phyloP scores from a whole-genome alignment of 192 early-diverging fungal genomes.

The Dispira simplex region DNA sequence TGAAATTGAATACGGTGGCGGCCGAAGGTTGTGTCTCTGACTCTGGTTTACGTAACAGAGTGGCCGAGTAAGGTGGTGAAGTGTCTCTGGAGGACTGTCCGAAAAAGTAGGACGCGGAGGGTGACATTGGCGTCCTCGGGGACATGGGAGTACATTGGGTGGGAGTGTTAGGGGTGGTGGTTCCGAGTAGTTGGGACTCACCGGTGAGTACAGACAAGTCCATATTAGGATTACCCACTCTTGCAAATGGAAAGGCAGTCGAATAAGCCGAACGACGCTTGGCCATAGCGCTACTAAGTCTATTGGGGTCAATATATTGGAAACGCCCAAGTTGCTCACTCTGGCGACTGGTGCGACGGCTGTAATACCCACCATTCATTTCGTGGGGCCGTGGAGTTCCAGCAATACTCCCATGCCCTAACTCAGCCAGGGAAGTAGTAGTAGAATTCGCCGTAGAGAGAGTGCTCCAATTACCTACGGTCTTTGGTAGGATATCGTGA shows the following conservation, averaged over 20 bases:
- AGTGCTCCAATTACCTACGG: neutral
- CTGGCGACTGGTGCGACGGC: neutral
- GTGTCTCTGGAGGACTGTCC: neutral
- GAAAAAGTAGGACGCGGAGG: neutral
- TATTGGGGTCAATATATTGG: neutral
- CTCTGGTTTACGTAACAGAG: slow-evolving; percentile 6
- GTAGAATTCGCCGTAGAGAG: neutral
- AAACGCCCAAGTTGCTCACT: neutral
- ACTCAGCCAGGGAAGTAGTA: neutral
- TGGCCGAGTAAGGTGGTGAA: neutral
- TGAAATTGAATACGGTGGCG: slow-evolving; percentile 23
- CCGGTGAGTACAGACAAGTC: neutral
- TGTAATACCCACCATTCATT: no score
- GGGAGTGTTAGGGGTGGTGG: neutral
- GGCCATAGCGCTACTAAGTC: neutral
- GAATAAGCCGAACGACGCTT: neutral
- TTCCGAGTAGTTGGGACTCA: neutral
- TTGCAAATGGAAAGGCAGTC: neutral
- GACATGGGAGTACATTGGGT: neutral
- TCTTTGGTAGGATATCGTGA: neutral
- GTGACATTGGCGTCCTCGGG: neutral
- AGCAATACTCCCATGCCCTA: no score
- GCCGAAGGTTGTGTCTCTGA: slow-evolving; percentile 20
- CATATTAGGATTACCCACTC: neutral
- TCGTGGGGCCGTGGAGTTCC: no score